Evolutionary conservation across 2,329 filamentous ascomycete species (phyloP).

Genomic region (Neocatenulostroma microsporum): DNA sequence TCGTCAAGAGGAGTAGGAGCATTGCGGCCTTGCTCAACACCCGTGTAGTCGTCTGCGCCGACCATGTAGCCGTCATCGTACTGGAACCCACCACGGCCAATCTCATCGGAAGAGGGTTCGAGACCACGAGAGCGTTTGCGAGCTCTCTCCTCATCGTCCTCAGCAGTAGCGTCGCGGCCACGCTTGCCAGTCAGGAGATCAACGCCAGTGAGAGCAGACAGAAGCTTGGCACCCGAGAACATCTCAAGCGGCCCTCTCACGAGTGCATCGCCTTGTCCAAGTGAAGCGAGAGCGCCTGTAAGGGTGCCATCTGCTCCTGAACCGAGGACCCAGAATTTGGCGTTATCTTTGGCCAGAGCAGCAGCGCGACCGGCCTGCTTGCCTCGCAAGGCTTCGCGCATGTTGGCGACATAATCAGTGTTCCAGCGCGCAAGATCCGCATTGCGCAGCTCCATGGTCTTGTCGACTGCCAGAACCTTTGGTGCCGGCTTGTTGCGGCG

Average conservation of each 20-base stretch:
- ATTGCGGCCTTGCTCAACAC: constrained; percentile 63
- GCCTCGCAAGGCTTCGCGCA: constrained; percentile 41
- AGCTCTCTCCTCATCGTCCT: constrained; percentile 19
- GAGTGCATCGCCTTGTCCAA: constrained; percentile 34
- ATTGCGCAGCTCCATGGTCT: constrained; percentile 47
- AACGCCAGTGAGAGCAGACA: constrained; percentile 40
- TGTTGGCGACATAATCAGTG: constrained; percentile 52
- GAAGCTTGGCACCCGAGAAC: constrained; percentile 52
- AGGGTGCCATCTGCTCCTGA: too few relatives aligned
- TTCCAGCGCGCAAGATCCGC: constrained; percentile 52
- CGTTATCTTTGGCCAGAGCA: constrained; percentile 53
- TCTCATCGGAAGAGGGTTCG: constrained; percentile 27
- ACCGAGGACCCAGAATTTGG: constrained; percentile 53
- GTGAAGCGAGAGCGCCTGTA: constrained; percentile 34
- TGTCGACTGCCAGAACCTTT: constrained; percentile 41
- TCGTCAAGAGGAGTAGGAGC: constrained; percentile 59
- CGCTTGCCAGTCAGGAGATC: constrained; percentile 23
- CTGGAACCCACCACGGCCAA: constrained; percentile 22
- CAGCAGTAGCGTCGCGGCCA: constrained; percentile 15
- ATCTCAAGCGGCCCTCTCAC: constrained; percentile 45
- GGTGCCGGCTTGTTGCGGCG: constrained; percentile 29
- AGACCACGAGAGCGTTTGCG: constrained; percentile 27
- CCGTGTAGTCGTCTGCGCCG: constrained; percentile 30
- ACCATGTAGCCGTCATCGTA: constrained; percentile 15
- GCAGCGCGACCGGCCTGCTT: constrained; percentile 36